These are phyloP conservation scores for Macaranga tanarius DNA, from an alignment of 441 rosid genomes.

Conservation along the genomic window DNA sequence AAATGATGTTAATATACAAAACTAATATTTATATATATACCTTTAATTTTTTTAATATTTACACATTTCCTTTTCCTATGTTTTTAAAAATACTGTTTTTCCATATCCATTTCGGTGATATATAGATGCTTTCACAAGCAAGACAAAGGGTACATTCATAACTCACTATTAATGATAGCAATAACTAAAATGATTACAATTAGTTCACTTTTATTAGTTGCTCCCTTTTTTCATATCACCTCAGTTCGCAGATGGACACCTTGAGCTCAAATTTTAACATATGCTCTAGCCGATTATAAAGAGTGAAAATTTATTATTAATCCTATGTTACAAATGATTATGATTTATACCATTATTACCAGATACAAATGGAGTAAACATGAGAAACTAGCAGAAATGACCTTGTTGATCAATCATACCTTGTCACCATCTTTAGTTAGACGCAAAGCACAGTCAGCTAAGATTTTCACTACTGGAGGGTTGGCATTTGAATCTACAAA, in stretches of 20 bases:
- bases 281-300: not conserved
- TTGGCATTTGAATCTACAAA: constrained; percentile 40
- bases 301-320: not conserved
- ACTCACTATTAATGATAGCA: not conserved
- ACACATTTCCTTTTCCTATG: too few species aligned
- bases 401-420: constrained; percentile 39
- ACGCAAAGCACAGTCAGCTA: constrained; percentile 74
- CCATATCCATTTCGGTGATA: too few species aligned
- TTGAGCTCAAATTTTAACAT: not conserved
- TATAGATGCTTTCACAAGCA: too few species aligned
- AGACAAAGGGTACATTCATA: not conserved
- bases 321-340: not conserved
- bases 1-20: too few species aligned
- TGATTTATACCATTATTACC: not conserved
- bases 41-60: too few species aligned
- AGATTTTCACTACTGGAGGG: constrained; percentile 37
- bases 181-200: not conserved
- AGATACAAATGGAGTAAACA: not conserved
- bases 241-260: not conserved
- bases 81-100: too few species aligned
- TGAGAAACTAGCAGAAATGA: constrained; percentile 3
- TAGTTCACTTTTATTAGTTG: not conserved
- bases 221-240: not conserved
- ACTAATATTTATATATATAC: too few species aligned
- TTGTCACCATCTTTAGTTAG: constrained; percentile 87